These are phyloP conservation scores for Miscanthus lutarioriparius DNA, from an alignment of 176 grass and related monocot genomes.

Conservation along the genomic window DNA sequence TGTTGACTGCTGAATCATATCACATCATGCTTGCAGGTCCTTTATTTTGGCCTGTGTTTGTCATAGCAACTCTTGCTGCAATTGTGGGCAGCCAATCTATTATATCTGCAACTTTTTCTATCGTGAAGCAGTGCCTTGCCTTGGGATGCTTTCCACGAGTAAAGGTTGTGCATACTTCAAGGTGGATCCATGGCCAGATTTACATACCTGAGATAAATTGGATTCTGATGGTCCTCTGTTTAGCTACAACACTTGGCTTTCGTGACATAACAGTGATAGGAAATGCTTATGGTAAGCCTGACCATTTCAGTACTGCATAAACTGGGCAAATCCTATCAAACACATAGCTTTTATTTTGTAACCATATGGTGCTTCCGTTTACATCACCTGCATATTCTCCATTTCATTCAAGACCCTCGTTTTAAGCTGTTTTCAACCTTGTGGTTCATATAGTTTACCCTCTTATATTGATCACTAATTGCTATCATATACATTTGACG, in stretches of 20 bases:
- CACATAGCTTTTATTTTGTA: background rate
- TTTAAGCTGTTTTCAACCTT: background rate
- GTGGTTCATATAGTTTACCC: background rate
- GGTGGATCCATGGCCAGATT: constrained; percentile 75
- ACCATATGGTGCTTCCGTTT: background rate
- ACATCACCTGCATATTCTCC: background rate
- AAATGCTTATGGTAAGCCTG: constrained; percentile 81
- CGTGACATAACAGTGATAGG: constrained; percentile 57
- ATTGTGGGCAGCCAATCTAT: constrained; percentile 71
- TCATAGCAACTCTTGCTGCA: constrained; percentile 72
- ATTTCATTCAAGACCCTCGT: background rate
- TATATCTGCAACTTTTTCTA: constrained; percentile 83
- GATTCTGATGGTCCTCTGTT: constrained; percentile 77
- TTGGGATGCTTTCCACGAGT: constrained; percentile 77
- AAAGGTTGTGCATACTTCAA: constrained; percentile 85
- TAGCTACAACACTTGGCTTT: constrained; percentile 63
- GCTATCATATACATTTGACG: background rate
- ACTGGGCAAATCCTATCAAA: background rate
- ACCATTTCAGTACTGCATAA: background rate
- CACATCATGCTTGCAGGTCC: constrained; percentile 46
- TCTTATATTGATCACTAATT: background rate
- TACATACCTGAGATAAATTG: constrained; percentile 90
- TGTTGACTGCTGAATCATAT: background rate
- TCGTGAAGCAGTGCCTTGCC: constrained; percentile 71
- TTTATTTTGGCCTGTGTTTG: constrained; percentile 77